Base-by-base conservation (phyloP, 495 filamentous ascomycete species). In the Trichoderma gamsii region DNA sequence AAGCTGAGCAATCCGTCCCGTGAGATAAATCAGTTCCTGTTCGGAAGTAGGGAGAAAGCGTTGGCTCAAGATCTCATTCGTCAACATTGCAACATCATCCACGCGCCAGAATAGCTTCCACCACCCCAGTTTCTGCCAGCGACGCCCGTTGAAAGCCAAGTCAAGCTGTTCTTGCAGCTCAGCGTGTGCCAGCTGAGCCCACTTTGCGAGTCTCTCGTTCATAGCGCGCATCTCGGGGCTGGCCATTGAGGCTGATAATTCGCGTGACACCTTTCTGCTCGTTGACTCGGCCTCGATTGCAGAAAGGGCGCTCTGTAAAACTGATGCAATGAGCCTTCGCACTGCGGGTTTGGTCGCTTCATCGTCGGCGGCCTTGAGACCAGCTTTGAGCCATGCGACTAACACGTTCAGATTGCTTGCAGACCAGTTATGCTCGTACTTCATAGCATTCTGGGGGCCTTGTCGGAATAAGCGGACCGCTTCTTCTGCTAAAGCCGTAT, bases 81-180 rank as follows among this genome's bases (percentile, higher is more conserved):
- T 85, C 63, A 95, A 86, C 83, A 91, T 88, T 38, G 84, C 82
- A 49, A 99, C 92, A 71, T 98, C 94, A 75, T 98, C 95, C 61
- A 92, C 91, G 15, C 90, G 88, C 92, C 92, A 97, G 73, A 96
- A 88, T 15, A 99, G 86, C 74, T 96, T 96, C 91, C 91, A 98
- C 95, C 94, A 99, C 12, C 85, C 83, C 1, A 97, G 80, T 21
- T 86, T 88, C 3, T 82, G 81, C 94, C 94, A 98, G 32, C 83
- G 77, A 49, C 79, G 81, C 46, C 86, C 86, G 15, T 83, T 75
- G 71, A 97, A 94, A 5, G 90, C 92, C 41, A 80, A 75, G 67
- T 92, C 88, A 1, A 98, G 87, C 41, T 89, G 84, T 69, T 88
- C 82, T 64, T 90, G 89, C 6, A 98, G 85, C 73, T 99, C 94